A percentile compares a stretch with the other conserved stretches of the same genome.
Evolutionary conservation across 2,329 filamentous ascomycete species (phyloP).

Genomic region (Aspergillus pseudotamarii): DNA sequence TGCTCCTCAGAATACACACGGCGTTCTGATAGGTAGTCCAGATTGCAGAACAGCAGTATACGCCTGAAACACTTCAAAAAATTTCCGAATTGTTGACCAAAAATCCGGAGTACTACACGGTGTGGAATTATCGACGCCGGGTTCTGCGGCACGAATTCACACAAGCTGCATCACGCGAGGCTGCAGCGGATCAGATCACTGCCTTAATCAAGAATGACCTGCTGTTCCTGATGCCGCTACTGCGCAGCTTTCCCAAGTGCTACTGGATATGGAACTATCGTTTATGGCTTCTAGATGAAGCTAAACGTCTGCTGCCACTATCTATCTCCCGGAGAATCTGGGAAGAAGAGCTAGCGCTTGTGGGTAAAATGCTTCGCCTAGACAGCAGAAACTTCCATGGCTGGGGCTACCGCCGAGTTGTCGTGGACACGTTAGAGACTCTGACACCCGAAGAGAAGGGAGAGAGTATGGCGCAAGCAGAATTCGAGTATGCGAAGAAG

Average conservation of each 20-base stretch:
- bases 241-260: slow-evolving; percentile 89
- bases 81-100: slow-evolving; percentile 47
- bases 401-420: slow-evolving; percentile 84
- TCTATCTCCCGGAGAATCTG: slow-evolving; percentile 68
- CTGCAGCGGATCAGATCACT: slow-evolving; percentile 50
- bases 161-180: slow-evolving; percentile 31
- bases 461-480: slow-evolving; percentile 70
- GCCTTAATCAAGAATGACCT: slow-evolving; percentile 71
- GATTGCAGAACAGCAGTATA: slow-evolving; percentile 44
- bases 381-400: slow-evolving; percentile 95
- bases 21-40: slow-evolving; percentile 25
- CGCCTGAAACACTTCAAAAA: slow-evolving; percentile 46
- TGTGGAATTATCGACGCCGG: slow-evolving; percentile 64
- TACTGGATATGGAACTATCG: slow-evolving; percentile 99
- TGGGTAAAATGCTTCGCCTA: slow-evolving; percentile 81
- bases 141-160: slow-evolving; percentile 65
- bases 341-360: slow-evolving; percentile 80
- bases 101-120: slow-evolving; percentile 53
- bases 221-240: slow-evolving; percentile 77
- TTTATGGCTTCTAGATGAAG: slow-evolving; percentile 77
- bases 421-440: slow-evolving; percentile 76
- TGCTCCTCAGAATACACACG: not conserved
- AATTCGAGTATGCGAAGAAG: slow-evolving; percentile 86
- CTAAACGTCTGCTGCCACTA: slow-evolving; percentile 64
- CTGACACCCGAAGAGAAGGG: slow-evolving; percentile 37